Evolutionary conservation across 2,329 filamentous ascomycete species (phyloP), one percentile per base, ranked within the genome.

Genomic region (Epichloe sp.): DNA sequence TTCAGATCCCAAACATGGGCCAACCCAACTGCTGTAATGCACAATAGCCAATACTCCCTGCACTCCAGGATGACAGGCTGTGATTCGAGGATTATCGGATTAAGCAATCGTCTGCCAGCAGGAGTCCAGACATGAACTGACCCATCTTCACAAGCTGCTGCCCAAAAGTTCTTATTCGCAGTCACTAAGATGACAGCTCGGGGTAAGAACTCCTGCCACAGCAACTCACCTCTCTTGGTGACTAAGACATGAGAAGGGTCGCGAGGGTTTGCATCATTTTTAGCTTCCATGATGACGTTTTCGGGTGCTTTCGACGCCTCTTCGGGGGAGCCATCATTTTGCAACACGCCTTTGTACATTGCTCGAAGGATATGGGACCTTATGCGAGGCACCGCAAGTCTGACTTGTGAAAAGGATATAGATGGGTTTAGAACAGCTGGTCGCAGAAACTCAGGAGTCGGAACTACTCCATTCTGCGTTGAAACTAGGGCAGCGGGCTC

Each of bases 141-240:
- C 15, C 89, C 93, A 62, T 97, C 93, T 65, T 98, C 93, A 61
- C 90, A 96, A 10, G 86, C 90, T 15, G 85, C 91, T 0, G 87
- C 85, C 86, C 93, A 98, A 97, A 97, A 90, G 58, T 86, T 82
- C 59, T 85, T 83, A 65, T 89, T 97, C 2, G 89, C 94, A 0
- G 91, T 93, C 1, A 94, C 83, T 1, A 97, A 76, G n/a, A 98
- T 78, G 23, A 95, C 86, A 5, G 88, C 82, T 53, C 85, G 79
- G 0, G 91, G 90, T 14, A 98, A 71, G 60, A 88, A 98, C 62
- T 98, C 94, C 61, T 96, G 88, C 93, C 94, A 98, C 3, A 97
- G 67, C 1, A 85, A 74, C 51, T 83, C 81, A 4, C 88, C 88
- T 50, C 88, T 81, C 63, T 88, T 91, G 2, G 83, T 86, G 40